Conservation (phyloP, 371 early-diverging fungal genomes). For the Umbelopsis sp. region DNA sequence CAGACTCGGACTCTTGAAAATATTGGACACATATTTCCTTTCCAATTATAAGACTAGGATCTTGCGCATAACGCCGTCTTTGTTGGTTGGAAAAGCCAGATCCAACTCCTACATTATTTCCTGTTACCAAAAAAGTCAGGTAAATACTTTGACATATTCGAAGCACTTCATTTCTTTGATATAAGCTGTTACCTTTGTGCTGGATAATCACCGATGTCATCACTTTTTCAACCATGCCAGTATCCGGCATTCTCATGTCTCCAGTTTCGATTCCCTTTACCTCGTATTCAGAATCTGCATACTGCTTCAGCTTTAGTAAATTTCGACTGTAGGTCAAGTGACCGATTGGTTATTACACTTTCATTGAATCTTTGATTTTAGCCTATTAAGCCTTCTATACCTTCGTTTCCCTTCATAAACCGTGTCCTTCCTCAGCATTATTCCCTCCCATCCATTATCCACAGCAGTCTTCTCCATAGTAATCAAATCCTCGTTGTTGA, state of each 20-base stretch:
- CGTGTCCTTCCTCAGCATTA: constrained; percentile 55
- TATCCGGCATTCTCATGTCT: constrained; percentile 49
- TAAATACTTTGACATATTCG: no score
- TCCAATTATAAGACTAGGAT: constrained; percentile 53
- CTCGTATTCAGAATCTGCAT: constrained; percentile 59
- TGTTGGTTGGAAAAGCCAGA: constrained; percentile 57
- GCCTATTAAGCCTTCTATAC: constrained; percentile 25
- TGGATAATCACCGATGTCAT: constrained; percentile 52
- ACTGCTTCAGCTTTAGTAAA: constrained; percentile 61
- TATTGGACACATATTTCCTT: constrained; percentile 61
- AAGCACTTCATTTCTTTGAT: no score
- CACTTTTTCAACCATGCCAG: constrained; percentile 45
- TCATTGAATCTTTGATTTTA: not conserved
- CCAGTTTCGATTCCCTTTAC: constrained; percentile 57
- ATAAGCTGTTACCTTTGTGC: constrained; percentile 44
- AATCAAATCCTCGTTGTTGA: constrained; percentile 31
- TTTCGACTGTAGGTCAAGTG: constrained; percentile 36
- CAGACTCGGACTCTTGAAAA: constrained; percentile 52
- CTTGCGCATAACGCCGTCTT: constrained; percentile 44
- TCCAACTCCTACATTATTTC: constrained; percentile 56
- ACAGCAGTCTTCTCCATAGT: constrained; percentile 33
- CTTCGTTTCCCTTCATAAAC: constrained; percentile 61
- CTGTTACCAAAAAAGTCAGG: constrained; percentile 10
- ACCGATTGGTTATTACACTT: not conserved
- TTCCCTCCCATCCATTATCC: constrained; percentile 60